These are phyloP conservation scores for Caulochytrium protostelioides DNA, from an alignment of 371 early-diverging fungal genomes.

Conservation along the genomic window DNA sequence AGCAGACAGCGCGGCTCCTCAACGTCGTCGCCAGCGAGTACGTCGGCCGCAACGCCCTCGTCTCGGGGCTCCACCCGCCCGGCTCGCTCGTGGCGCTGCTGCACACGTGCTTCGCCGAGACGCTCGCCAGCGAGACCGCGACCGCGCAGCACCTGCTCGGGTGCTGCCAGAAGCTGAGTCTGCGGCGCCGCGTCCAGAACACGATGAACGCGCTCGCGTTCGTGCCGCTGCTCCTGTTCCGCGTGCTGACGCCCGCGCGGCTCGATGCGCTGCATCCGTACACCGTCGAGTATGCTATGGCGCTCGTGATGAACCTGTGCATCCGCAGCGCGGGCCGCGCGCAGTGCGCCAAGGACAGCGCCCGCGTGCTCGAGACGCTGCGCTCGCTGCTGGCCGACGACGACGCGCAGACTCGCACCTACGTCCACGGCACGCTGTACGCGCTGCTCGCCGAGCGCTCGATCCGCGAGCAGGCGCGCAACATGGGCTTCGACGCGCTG, in stretches of 20 bases:
- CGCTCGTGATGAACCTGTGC: conserved; percentile 26
- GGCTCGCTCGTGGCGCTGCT: too few species aligned
- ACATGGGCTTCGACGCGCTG: conserved; percentile 11
- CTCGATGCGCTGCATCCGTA: conserved; percentile 13
- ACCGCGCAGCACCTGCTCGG: conserved; percentile 17
- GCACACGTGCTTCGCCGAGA: background rate
- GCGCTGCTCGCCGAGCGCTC: conserved; percentile 14
- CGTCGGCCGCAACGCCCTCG: background rate
- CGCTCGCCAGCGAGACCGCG: background rate
- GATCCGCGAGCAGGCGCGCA: conserved; percentile 11
- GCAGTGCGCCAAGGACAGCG: conserved; percentile 8
- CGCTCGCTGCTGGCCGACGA: conserved; percentile 12
- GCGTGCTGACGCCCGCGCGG: conserved; percentile 11
- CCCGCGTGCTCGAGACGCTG: conserved; percentile 6
- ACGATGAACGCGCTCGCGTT: background rate
- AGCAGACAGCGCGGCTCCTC: background rate
- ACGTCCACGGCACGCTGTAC: conserved; percentile 23
- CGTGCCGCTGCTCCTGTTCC: conserved; percentile 4
- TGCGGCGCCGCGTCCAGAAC: conserved; percentile 5
- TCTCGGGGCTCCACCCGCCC: background rate
- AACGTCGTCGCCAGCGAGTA: background rate
- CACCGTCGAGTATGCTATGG: conserved; percentile 18
- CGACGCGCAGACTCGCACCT: conserved; percentile 15
- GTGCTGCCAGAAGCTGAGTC: conserved; percentile 21
- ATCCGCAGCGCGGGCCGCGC: conserved; percentile 13